Conservation (phyloP, 179 eudicot species). For the Pouteria campechiana region DNA sequence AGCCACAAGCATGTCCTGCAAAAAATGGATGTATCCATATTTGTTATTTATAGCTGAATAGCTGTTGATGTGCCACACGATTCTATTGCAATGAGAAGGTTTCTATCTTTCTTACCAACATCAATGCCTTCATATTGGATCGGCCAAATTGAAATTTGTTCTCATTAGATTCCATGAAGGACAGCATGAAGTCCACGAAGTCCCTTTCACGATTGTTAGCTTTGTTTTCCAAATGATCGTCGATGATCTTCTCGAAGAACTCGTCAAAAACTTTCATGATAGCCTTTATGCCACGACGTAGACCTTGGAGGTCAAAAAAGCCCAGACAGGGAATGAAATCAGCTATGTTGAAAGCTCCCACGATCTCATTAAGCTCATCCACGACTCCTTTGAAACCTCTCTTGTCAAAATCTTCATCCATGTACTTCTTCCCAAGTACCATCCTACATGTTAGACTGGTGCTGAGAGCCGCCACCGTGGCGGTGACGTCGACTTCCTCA, state of each 20-base stretch:
- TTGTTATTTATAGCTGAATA: background rate
- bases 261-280: conserved; percentile 18
- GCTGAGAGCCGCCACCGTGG: conserved; percentile 1
- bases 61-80: too few relatives aligned
- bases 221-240: conserved; percentile 10
- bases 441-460: conserved; percentile 20
- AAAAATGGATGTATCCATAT: background rate
- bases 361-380: conserved; percentile 14
- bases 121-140: conserved; percentile 14
- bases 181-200: conserved; percentile 24
- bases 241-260: conserved; percentile 21
- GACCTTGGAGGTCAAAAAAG: conserved; percentile 26
- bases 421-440: conserved; percentile 24
- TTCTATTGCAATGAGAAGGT: too few relatives aligned
- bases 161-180: conserved; percentile 6
- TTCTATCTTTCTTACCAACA: conserved; percentile 17
- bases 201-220: conserved; percentile 7
- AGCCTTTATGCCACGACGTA: conserved; percentile 17
- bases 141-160: conserved; percentile 11
- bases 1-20: conserved; percentile 15
- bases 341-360: conserved; percentile 15
- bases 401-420: conserved; percentile 21
- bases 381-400: conserved; percentile 22
- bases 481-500: conserved; percentile 9
- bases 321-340: conserved; percentile 26